Evolutionary conservation across 192 early-diverging fungal species (phyloP).

Genomic region (Backusella tarrabulga): DNA sequence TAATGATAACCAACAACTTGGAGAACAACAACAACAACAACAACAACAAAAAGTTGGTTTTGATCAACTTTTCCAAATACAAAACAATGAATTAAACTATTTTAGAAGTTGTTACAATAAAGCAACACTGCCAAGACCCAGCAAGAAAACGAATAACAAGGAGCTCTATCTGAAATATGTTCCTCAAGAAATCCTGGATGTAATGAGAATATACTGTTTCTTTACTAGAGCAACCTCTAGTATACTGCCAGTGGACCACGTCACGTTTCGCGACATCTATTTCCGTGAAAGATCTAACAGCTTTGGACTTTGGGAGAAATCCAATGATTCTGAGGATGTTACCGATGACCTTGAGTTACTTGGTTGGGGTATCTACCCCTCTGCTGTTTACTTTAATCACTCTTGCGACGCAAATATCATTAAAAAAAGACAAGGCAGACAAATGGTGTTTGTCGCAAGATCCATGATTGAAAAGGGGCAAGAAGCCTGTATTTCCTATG

Average conservation of each 20-base stretch:
- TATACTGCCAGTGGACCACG: constrained; percentile 29
- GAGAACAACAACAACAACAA: too few relatives aligned
- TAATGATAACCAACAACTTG: background rate
- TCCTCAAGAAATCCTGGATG: constrained; percentile 7
- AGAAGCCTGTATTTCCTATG: constrained; percentile 66
- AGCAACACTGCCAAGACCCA: background rate
- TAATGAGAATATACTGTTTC: constrained; percentile 13
- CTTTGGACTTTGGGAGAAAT: constrained; percentile 64
- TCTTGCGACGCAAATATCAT: constrained; percentile 60
- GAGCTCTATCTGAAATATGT: background rate
- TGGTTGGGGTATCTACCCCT: constrained; percentile 61
- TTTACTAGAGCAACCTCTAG: constrained; percentile 6
- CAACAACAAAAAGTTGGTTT: background rate
- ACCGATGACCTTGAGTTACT: constrained; percentile 47
- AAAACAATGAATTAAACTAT: constrained; percentile 23
- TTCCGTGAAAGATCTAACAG: constrained; percentile 69
- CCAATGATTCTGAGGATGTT: constrained; percentile 23
- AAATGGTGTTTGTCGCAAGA: constrained; percentile 50
- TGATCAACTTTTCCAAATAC: constrained; percentile 13
- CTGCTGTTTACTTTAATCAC: constrained; percentile 68
- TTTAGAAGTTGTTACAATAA: constrained; percentile 10
- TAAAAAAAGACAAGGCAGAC: constrained; percentile 41
- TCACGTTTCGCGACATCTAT: constrained; percentile 49
- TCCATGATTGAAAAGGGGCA: constrained; percentile 44
- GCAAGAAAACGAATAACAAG: background rate